These are phyloP conservation scores for Fomitopsis pinicola DNA, from an alignment of 1,284 basidiomycete genomes.

Conservation along the genomic window DNA sequence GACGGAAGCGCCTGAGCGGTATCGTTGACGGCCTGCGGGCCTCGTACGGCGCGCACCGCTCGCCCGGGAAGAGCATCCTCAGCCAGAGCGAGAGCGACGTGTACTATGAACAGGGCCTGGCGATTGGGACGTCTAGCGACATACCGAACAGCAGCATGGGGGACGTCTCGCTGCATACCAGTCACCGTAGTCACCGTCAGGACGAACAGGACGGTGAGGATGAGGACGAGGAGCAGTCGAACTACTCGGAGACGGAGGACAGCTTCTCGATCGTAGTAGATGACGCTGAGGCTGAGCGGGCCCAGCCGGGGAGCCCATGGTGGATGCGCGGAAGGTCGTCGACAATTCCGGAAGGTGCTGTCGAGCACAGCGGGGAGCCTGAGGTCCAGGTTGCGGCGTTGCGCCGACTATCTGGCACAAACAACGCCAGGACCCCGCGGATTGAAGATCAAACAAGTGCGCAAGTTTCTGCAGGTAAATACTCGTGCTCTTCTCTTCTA, in stretches of 20 bases:
- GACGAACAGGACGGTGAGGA: neutral
- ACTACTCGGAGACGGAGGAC: slow-evolving; percentile 11
- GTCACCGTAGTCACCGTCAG: neutral
- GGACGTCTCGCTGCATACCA: neutral
- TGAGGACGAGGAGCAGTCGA: slow-evolving; percentile 12
- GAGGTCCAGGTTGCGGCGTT: neutral
- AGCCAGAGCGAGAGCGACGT: slow-evolving; percentile 22
- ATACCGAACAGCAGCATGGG: slow-evolving; percentile 9
- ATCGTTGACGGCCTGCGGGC: slow-evolving; percentile 39
- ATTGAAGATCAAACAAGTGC: too few relatives aligned
- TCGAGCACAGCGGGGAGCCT: neutral
- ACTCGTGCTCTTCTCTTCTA: too few relatives aligned
- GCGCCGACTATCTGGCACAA: neutral
- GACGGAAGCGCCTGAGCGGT: slow-evolving; percentile 36
- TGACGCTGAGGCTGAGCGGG: neutral
- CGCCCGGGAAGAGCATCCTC: slow-evolving; percentile 3
- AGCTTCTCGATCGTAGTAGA: neutral
- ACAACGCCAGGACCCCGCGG: neutral
- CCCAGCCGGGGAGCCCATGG: neutral
- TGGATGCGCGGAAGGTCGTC: neutral
- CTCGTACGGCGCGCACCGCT: slow-evolving; percentile 8
- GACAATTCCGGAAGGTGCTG: neutral
- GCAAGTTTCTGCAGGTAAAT: too few relatives aligned
- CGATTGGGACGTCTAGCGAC: slow-evolving; percentile 33
- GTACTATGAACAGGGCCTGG: slow-evolving; percentile 31